Percentiles rank a stretch among this genome's conserved stretches.
These are phyloP conservation scores for Aotearoamyces nothofagi DNA, from an alignment of 2,329 filamentous ascomycete species.

Conservation along the genomic window DNA sequence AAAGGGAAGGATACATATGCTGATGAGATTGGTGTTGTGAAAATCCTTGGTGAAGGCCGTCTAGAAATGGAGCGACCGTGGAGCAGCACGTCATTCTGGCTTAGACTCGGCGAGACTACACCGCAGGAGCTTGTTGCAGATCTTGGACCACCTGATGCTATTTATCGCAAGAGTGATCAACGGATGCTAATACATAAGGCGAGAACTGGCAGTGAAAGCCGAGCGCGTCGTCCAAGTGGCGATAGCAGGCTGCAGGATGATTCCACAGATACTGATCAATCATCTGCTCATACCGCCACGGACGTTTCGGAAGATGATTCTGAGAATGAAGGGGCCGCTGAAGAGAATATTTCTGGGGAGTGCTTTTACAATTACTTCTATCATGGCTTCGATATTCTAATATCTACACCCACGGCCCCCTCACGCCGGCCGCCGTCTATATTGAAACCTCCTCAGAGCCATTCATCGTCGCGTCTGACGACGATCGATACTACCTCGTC, in stretches of 20 bases:
- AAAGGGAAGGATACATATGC: constrained; percentile 68
- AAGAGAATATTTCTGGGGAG: constrained; percentile 45
- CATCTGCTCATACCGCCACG: constrained; percentile 54
- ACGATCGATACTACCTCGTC: constrained; percentile 32
- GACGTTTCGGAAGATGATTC: constrained; percentile 53
- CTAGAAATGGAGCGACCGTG: constrained; percentile 65
- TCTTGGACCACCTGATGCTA: constrained; percentile 83
- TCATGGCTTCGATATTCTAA: constrained; percentile 81
- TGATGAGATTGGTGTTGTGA: constrained; percentile 74
- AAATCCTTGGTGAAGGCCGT: constrained; percentile 61
- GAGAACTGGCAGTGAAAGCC: constrained; percentile 34
- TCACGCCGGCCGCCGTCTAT: constrained; percentile 46
- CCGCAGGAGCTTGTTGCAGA: constrained; percentile 85
- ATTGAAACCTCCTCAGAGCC: constrained; percentile 9
- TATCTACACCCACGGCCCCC: constrained; percentile 59
- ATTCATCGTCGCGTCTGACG: constrained; percentile 11
- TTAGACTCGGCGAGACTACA: constrained; percentile 72
- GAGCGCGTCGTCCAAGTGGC: constrained; percentile 27
- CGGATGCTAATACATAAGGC: constrained; percentile 73
- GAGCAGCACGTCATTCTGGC: constrained; percentile 50
- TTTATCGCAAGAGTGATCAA: constrained; percentile 83
- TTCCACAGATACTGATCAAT: constrained; percentile 58
- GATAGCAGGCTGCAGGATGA: constrained; percentile 29
- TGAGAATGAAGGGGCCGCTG: constrained; percentile 40
- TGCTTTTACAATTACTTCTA: constrained; percentile 98